Conservation (phyloP, 164 flowering plant genomes). For the Paratinospora sagittata region DNA sequence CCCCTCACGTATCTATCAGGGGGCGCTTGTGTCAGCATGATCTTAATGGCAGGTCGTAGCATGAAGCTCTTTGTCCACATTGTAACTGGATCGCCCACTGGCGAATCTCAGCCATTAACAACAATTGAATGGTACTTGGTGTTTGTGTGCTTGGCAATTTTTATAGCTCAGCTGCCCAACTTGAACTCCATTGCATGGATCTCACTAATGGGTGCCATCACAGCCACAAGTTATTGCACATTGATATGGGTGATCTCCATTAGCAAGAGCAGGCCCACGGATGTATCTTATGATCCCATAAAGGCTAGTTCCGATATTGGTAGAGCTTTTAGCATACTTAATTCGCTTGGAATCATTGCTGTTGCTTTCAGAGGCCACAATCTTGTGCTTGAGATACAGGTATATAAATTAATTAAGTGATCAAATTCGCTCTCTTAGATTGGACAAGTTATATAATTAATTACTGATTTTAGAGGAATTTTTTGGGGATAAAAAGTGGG, state of each 20-base stretch:
- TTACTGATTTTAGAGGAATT: no score
- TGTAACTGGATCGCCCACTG: slow-evolving; percentile 34
- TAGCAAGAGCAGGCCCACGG: slow-evolving; percentile 27
- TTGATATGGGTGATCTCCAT: slow-evolving; percentile 51
- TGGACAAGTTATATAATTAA: neutral
- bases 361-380: slow-evolving; percentile 88
- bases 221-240: slow-evolving; percentile 53
- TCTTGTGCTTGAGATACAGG: slow-evolving; percentile 74
- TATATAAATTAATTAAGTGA: slow-evolving; percentile 3
- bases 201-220: slow-evolving; percentile 54
- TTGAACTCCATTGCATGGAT: slow-evolving; percentile 66
- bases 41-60: slow-evolving; percentile 54
- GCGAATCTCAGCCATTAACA: slow-evolving; percentile 35
- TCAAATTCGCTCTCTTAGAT: neutral
- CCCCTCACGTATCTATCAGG: slow-evolving; percentile 67
- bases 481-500: neutral
- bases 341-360: slow-evolving; percentile 65
- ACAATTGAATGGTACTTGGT: slow-evolving; percentile 69
- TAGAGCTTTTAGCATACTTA: slow-evolving; percentile 36
- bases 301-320: slow-evolving; percentile 12
- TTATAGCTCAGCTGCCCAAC: slow-evolving; percentile 59
- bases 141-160: slow-evolving; percentile 41
- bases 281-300: slow-evolving; percentile 29
- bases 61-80: slow-evolving; percentile 39
- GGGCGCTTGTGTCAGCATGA: slow-evolving; percentile 56